Evolutionary conservation across 306 rosid genomes (phyloP), one percentile per base, ranked within the genome.

Genomic region (Glycyrrhiza uralensis): DNA sequence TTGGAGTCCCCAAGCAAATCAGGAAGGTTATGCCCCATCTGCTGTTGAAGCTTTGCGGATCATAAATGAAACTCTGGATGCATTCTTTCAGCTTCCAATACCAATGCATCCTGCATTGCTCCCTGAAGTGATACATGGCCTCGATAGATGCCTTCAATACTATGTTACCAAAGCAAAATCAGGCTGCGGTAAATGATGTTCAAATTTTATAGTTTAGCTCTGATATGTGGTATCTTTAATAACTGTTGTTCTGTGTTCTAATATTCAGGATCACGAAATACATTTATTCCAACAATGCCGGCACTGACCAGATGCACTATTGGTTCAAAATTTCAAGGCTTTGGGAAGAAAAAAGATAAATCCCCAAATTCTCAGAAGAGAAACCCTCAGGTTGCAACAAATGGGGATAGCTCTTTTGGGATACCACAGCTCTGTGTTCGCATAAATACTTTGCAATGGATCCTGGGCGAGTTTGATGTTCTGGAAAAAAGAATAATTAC

Each of bases 281-380:
- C 89, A 11, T 94, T 83, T 80, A 54, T 89, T 88, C 99, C 99
- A 58, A 88, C 96, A 45, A 72, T 91, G 95, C 99, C 97, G 3
- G 88, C 96, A 58, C 74, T 94, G 86, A 94, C 99, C 71, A 87
- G 99, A 82, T 91, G 97, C 67, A 82, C 89, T 19, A 81, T 81
- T 22, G 97, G 85, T 66, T 91, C 99, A 60, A 94, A 91, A 77
- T 91, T 91, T 80, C 95, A 89, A 81, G 95, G 95, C 15, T 94
- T 94, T 85, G 99, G 99, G 80, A 94, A 91, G 92, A 94, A 94
- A 72, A 94, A 91, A 61, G 99, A 94, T 62, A 94, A 94, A 83
- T 78, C 88, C 4, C 95, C 91, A 59, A 87, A 74, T 84, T 59
- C 96, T 75, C 97, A 84, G 79, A 89, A 86, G 84, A 83, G 88